Conservation (phyloP, 176 grass and related monocot genomes). For the Aegilops umbellulata region DNA sequence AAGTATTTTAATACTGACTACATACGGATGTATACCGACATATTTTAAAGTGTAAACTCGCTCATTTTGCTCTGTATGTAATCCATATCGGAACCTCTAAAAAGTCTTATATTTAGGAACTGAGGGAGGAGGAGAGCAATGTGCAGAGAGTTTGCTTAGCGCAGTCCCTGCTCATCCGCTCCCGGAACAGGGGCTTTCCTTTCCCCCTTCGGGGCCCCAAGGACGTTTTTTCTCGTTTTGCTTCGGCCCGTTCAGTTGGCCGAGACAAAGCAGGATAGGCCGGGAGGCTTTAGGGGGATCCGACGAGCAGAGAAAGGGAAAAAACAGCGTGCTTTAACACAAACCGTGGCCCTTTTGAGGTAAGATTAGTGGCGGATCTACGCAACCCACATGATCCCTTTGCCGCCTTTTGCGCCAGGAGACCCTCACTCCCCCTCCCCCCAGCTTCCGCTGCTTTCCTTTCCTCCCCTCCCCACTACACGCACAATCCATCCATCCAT, state of each 20-base stretch:
- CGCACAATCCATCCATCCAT: background rate
- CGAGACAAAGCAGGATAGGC: conserved; percentile 26
- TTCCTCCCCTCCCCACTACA: conserved; percentile 40
- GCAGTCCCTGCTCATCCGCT: conserved; percentile 5
- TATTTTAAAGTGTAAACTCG: too few relatives aligned
- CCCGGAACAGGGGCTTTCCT: background rate
- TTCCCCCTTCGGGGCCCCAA: conserved; percentile 29
- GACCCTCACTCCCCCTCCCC: background rate
- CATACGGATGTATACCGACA: too few relatives aligned
- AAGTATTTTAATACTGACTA: too few relatives aligned
- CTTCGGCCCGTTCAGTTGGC: background rate
- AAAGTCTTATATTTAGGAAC: too few relatives aligned
- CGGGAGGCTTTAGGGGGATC: conserved; percentile 18
- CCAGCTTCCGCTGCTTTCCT: background rate
- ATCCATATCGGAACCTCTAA: too few relatives aligned
- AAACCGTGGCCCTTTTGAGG: conserved; percentile 45
- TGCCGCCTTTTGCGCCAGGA: conserved; percentile 39
- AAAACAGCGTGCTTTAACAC: conserved; percentile 43
- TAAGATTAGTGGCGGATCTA: conserved; percentile 86
- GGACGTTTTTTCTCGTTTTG: background rate
- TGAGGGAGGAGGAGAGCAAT: background rate
- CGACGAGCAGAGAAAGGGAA: conserved; percentile 28
- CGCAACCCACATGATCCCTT: conserved; percentile 68
- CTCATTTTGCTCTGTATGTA: too few relatives aligned
- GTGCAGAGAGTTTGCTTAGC: conserved; percentile 37